Evolutionary conservation across 108 stramenopile genomes (phyloP).

Genomic region (Epipyxis sp.): DNA sequence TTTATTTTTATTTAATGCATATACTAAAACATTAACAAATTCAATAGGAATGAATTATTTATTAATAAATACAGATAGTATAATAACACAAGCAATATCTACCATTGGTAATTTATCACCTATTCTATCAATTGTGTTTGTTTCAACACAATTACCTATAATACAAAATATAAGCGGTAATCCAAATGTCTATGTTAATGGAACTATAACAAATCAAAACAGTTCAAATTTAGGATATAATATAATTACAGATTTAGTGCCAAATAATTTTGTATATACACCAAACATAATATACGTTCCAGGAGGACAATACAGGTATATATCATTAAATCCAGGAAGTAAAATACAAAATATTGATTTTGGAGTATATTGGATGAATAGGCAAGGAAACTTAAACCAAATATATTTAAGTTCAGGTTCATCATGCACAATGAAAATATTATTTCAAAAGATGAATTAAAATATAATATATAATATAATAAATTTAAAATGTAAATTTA

Average conservation of each 20-base stretch:
- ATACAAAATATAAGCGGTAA: neutral
- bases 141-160: neutral
- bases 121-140: neutral
- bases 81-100: neutral
- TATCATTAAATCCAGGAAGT: neutral
- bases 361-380: neutral
- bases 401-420: neutral
- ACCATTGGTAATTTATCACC: neutral
- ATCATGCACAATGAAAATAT: neutral
- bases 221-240: no score
- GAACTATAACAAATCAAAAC: slow-evolving; percentile 2
- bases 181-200: neutral
- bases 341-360: neutral
- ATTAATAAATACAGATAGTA: neutral
- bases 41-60: neutral
- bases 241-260: neutral
- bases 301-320: neutral
- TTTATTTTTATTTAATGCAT: no score
- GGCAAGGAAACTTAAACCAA: neutral
- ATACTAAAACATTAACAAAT: no score
- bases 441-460: no score
- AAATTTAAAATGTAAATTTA: neutral
- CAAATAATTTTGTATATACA: neutral
- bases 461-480: neutral
- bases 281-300: no score